Percentiles rank a stretch among this genome's conserved stretches.
phyloP scores from a whole-genome alignment of 1,284 basidiomycete genomes.

The Pseudozyma thailandica region DNA sequence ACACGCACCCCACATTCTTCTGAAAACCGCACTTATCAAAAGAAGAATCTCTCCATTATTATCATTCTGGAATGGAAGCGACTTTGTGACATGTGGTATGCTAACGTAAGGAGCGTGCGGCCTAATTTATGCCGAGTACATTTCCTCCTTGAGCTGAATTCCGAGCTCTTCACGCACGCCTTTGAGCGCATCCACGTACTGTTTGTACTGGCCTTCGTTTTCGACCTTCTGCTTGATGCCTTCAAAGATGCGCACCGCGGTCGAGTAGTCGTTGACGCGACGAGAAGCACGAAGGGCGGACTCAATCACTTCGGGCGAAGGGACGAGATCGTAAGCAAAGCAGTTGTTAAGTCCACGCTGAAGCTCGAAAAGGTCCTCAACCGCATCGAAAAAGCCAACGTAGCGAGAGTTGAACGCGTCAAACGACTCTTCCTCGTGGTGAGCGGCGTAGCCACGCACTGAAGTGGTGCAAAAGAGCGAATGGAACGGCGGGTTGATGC shows the following conservation, averaged over 20 bases:
- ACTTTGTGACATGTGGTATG: no score
- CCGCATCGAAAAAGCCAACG: conserved; percentile 88
- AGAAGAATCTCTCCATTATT: no score
- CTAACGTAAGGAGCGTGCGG: background rate
- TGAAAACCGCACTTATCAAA: no score
- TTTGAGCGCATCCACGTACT: conserved; percentile 66
- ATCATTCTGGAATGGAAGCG: no score
- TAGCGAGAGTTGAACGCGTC: conserved; percentile 94
- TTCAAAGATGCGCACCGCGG: conserved; percentile 91
- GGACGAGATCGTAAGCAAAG: conserved; percentile 98
- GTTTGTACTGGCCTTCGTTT: conserved; percentile 66
- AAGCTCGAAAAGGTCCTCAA: conserved; percentile 90
- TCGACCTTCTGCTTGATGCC: conserved; percentile 69
- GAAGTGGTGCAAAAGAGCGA: background rate
- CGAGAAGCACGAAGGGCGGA: conserved; percentile 88
- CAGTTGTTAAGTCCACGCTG: conserved; percentile 95
- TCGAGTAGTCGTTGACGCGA: conserved; percentile 95
- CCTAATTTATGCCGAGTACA: conserved; percentile 49
- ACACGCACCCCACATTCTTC: no score
- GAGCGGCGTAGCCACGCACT: conserved; percentile 59
- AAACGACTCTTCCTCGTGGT: conserved; percentile 82
- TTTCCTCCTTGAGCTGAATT: conserved; percentile 64
- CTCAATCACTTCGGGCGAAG: conserved; percentile 86
- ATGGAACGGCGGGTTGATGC: background rate
- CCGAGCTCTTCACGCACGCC: conserved; percentile 63